These are phyloP conservation scores for Brassica cretica DNA, from an alignment of 345 rosid species.

Conservation along the genomic window DNA sequence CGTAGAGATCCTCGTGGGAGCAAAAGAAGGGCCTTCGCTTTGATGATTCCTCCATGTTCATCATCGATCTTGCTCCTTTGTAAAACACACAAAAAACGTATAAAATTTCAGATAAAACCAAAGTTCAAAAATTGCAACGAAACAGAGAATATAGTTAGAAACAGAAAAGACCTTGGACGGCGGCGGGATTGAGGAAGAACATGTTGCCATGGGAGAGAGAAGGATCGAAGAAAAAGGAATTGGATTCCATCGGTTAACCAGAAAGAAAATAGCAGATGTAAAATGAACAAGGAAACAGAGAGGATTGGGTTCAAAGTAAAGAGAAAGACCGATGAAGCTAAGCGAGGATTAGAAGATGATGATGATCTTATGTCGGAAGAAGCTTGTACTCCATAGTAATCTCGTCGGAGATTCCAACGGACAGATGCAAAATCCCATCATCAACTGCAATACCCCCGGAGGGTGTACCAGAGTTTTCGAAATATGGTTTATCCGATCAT, in stretches of 20 bases:
- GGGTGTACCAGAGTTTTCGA: not conserved
- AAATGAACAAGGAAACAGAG: not conserved
- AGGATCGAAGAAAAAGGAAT: constrained; percentile 64
- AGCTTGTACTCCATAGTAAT: constrained; percentile 92
- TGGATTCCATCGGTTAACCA: constrained; percentile 54
- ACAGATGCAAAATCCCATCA: constrained; percentile 89
- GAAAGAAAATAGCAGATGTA: not conserved
- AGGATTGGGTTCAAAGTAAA: not conserved
- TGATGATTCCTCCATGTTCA: constrained; percentile 54
- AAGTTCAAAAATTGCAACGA: not conserved
- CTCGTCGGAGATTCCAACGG: constrained; percentile 86
- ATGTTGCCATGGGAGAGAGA: constrained; percentile 60
- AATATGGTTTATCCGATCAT: not conserved
- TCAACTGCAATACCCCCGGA: constrained; percentile 18
- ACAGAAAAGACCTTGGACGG: constrained; percentile 47
- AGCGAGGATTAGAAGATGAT: constrained; percentile 55
- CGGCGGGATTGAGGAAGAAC: constrained; percentile 60
- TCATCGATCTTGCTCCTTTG: constrained; percentile 53
- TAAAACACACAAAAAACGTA: not conserved
- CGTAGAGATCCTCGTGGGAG: constrained; percentile 65
- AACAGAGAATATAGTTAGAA: not conserved
- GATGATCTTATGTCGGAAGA: constrained; percentile 96
- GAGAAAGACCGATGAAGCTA: not conserved
- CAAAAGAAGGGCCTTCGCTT: constrained; percentile 73
- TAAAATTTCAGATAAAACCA: not conserved